These are phyloP conservation scores for Phaeodactylum tricornutum DNA, from an alignment of 108 stramenopile species.

Conservation along the genomic window DNA sequence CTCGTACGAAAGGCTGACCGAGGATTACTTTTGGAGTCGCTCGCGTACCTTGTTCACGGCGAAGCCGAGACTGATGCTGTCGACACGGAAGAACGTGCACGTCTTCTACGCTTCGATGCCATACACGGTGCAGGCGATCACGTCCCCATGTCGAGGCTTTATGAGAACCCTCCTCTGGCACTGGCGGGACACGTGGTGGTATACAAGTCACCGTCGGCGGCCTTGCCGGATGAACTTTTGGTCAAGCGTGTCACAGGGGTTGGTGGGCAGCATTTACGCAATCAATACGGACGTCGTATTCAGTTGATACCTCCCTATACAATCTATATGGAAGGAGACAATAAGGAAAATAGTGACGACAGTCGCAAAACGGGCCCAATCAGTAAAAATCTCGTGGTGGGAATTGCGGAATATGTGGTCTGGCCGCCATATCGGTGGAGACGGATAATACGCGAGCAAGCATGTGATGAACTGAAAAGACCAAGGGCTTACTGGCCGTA, in stretches of 20 bases:
- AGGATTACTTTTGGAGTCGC: neutral
- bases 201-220: slow-evolving; percentile 24
- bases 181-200: slow-evolving; percentile 29
- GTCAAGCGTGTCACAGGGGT: slow-evolving; percentile 58
- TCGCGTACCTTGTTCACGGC: neutral
- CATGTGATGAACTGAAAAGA: too few species aligned
- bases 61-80: neutral
- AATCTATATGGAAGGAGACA: slow-evolving; percentile 72
- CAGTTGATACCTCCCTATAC: slow-evolving; percentile 23
- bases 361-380: slow-evolving; percentile 46
- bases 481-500: too few species aligned
- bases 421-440: slow-evolving; percentile 73
- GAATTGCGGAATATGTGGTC: slow-evolving; percentile 54
- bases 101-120: neutral
- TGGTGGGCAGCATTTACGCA: slow-evolving; percentile 38
- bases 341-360: slow-evolving; percentile 28
- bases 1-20: slow-evolving; percentile 54
- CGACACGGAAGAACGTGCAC: neutral
- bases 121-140: neutral
- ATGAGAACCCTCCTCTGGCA: slow-evolving; percentile 22
- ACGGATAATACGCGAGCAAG: too few species aligned
- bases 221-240: slow-evolving; percentile 27
- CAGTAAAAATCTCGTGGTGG: slow-evolving; percentile 57
- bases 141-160: neutral
- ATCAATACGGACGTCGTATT: neutral